Evolutionary conservation across 202 grass and related monocot genomes (phyloP), one percentile per base, ranked within the genome.

Genomic region (Hordeum pubiflorum): DNA sequence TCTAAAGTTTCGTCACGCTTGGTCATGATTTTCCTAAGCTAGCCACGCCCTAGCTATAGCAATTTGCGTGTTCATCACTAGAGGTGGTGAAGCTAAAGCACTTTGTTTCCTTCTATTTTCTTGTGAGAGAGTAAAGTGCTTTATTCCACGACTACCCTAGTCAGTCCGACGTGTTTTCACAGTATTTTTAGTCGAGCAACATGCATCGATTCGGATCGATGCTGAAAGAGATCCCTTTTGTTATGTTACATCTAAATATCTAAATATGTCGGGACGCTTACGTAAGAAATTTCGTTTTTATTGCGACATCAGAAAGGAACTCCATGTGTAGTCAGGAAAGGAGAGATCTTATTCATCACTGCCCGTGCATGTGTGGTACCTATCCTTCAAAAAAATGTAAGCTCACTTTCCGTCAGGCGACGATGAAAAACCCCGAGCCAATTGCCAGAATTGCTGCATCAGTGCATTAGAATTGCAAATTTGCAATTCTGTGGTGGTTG

Each of bases 141-240:
- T 88, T 83, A 38, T 73, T 82, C 56, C 52, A 39, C 40, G 62
- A 40, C 23, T 56, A 61, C 81, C 54, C 61, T 40, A 76, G 76
- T 76, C 86, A 84, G 4, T 22, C 79, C 74, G 79, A 86, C 79
- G 79, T 89, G 79, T 86, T 82, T 29, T 33, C 34, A 69, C 68
- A 41, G 74, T 81, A 73, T 78, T 86, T 44, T 79, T 46, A 46
- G 17, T 61, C 52, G 31, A 73, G 33, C 80, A 79, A 26, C 24
- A 54, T 73, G 52, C 20, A 31, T 58, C 33, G 71, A 78, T 48
- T 86, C 82, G 65, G 66, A 48, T 48, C 13, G 44, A 77, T 46
- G 58, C 64, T 81, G 67, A 29, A 39, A 76, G 15, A 66, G 63
- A 11, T 13, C 52, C 77, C 31, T 69, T 41, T 82, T 56, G 31